A percentile compares a stretch with the other conserved stretches of the same genome.
These are phyloP conservation scores for Hypericum androsaemum DNA, from an alignment of 345 rosid species.

Conservation along the genomic window DNA sequence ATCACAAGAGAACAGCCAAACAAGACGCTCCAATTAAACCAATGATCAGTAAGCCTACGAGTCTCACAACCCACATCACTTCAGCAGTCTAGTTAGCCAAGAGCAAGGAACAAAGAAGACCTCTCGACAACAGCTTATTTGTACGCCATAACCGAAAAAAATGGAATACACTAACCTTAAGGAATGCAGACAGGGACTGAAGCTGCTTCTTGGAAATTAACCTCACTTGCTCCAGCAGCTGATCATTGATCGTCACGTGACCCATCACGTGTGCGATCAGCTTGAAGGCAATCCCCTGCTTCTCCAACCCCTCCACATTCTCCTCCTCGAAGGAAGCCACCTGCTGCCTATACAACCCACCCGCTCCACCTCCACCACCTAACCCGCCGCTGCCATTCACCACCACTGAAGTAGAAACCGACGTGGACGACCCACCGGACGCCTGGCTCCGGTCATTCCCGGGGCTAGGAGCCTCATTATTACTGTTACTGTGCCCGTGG, in stretches of 20 bases:
- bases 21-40: too few relatives aligned
- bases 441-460: too few relatives aligned
- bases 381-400: conserved; percentile 57
- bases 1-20: too few relatives aligned
- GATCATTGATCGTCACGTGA: conserved; percentile 51
- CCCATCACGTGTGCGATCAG: conserved; percentile 67
- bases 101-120: too few relatives aligned
- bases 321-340: conserved; percentile 80
- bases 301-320: conserved; percentile 77
- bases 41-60: too few relatives aligned
- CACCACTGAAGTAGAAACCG: conserved; percentile 11
- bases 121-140: too few relatives aligned
- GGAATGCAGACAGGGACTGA: conserved; percentile 78
- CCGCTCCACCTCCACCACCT: too few relatives aligned
- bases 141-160: too few relatives aligned
- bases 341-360: conserved; percentile 35
- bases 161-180: conserved; percentile 47
- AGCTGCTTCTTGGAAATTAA: conserved; percentile 76
- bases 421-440: conserved; percentile 14
- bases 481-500: too few relatives aligned
- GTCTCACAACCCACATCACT: too few relatives aligned
- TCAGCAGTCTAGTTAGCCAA: too few relatives aligned
- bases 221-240: conserved; percentile 73
- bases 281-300: conserved; percentile 78
- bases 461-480: too few relatives aligned